Conservation (phyloP, 257 asterid species). For the Nemophila menziesii region DNA sequence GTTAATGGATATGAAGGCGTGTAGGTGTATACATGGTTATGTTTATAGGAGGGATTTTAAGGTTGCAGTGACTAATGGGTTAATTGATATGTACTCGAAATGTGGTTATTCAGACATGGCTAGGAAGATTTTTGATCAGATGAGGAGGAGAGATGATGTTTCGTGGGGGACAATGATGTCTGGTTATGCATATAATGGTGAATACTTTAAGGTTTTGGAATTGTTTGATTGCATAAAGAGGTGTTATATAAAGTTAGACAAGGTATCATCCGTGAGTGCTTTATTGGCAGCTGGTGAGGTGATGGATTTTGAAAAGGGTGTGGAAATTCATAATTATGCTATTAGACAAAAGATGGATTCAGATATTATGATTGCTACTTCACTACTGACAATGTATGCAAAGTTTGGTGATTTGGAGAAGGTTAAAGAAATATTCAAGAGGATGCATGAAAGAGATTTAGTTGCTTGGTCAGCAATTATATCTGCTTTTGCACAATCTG, state of each 20-base stretch:
- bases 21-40: constrained; percentile 23
- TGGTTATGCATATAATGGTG: constrained; percentile 30
- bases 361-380: constrained; percentile 20
- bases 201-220: constrained; percentile 17
- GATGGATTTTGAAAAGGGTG: constrained; percentile 23
- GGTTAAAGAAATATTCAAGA: constrained; percentile 21
- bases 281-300: constrained; percentile 25
- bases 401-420: constrained; percentile 26
- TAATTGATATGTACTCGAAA: constrained; percentile 29
- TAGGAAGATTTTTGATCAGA: constrained; percentile 14
- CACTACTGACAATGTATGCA: constrained; percentile 30
- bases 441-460: constrained; percentile 19
- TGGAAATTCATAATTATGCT: constrained; percentile 19
- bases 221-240: constrained; percentile 19
- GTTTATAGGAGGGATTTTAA: constrained; percentile 31
- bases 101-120: constrained; percentile 15
- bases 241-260: constrained; percentile 12
- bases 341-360: constrained; percentile 19
- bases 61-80: constrained; percentile 20
- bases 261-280: constrained; percentile 29
- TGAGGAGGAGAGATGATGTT: constrained; percentile 22
- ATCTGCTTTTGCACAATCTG: constrained; percentile 37
- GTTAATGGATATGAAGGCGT: constrained; percentile 15
- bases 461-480: constrained; percentile 35
- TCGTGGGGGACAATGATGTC: constrained; percentile 42